Base-by-base conservation (phyloP, 208 protist genomes). In the Porcisia deanei region DNA sequence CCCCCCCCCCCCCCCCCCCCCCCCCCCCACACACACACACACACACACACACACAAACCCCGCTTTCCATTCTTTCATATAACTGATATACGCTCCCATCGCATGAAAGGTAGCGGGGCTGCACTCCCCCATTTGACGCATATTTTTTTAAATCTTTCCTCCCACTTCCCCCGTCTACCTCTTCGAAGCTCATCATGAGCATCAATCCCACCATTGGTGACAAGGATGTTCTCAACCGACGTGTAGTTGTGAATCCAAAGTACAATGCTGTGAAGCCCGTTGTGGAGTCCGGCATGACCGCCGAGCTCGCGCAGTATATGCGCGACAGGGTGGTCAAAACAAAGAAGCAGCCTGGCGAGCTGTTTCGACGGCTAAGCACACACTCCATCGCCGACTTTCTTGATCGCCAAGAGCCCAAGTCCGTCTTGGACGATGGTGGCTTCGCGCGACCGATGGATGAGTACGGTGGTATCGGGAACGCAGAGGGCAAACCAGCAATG, bases 361-460 rank as follows among this genome's bases (percentile, higher is more conserved):
- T 90, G 4, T 98, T 97, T 87, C 53, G 81, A 59, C 92, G 95
- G 5, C 58, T 97, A 22, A 83, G 76, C 41, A 79, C 89, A 16
- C 80, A 76, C 22, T 58, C 82, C 39, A 39, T 98, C 14, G 88
- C 81, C 0, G 74, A 83, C 7, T 86, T 85, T 52, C 68, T 98
- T 20, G 53, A 73, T 37, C 71, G 74, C 1, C 59, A 85, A 57
- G 63, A 84, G 18, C 68, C 75, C 71, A 65, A 80, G 47, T 45
- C 71, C 9, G 25, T 58, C 7, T 43, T 92, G 49, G 84, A 84
- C 20, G 91, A 96, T 66, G 93, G 91, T 16, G 92, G 91, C n/a
- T 96, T 88, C 73, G 87, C 83, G 1, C 82, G 90, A 39, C 93
- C 93, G 2, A 94, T 97, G 90, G 93, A 96, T 67, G 91, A 94